A percentile compares a stretch with the other conserved stretches of the same genome.
phyloP scores from a whole-genome alignment of 768 basidiomycete genomes.

The Trichaptum fuscoviolaceum region DNA sequence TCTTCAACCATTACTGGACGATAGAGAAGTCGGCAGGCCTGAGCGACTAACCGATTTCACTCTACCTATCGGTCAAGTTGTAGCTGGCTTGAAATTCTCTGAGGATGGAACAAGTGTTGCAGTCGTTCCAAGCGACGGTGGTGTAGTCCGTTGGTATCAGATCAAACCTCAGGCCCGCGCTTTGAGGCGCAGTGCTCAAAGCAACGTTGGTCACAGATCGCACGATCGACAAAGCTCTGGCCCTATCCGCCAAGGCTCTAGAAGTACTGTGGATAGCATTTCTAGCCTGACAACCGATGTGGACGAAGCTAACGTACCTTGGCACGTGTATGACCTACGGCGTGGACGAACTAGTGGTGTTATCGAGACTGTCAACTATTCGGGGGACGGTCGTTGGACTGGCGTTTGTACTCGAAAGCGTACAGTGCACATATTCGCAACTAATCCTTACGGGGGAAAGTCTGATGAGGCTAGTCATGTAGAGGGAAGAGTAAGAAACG shows the following conservation, averaged over 20 bases:
- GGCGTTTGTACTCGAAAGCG: slow-evolving; percentile 61
- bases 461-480: slow-evolving; percentile 59
- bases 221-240: neutral
- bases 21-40: slow-evolving; percentile 18
- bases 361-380: slow-evolving; percentile 51
- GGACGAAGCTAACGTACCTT: slow-evolving; percentile 23
- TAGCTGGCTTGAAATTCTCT: slow-evolving; percentile 46
- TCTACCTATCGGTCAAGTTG: slow-evolving; percentile 40
- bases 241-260: neutral
- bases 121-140: slow-evolving; percentile 56
- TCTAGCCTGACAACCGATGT: neutral
- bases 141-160: slow-evolving; percentile 45
- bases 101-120: slow-evolving; percentile 41
- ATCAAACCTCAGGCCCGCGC: slow-evolving; percentile 25
- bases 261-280: neutral
- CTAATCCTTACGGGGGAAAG: slow-evolving; percentile 71
- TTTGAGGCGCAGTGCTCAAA: slow-evolving; percentile 12
- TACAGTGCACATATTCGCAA: slow-evolving; percentile 67
- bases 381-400: slow-evolving; percentile 59
- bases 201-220: neutral
- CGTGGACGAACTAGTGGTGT: slow-evolving; percentile 68
- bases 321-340: slow-evolving; percentile 62
- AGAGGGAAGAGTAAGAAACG: slow-evolving; percentile 52
- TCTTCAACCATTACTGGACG: slow-evolving; percentile 31
- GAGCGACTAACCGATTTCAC: slow-evolving; percentile 42